phyloP scores from a whole-genome alignment of 2,329 filamentous ascomycete genomes.

The Colletotrichum siamense region DNA sequence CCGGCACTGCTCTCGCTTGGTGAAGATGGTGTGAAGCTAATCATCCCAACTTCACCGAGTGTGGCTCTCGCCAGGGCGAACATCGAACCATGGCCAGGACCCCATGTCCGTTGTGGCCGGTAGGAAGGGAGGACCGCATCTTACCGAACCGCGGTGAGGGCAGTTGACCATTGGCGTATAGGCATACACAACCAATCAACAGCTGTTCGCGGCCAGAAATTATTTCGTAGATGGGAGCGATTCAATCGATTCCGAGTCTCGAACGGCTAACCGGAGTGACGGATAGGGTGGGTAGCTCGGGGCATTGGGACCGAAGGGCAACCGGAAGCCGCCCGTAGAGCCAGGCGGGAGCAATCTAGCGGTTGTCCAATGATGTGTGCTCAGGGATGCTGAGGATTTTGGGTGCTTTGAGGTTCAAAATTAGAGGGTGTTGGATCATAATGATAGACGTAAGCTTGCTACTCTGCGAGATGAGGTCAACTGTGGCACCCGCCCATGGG shows the following conservation, averaged over 20 bases:
- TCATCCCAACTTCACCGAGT: constrained; percentile 12
- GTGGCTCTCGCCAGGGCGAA: background rate
- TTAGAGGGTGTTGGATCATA: background rate
- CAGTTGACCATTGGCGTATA: background rate
- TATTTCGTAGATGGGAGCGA: background rate
- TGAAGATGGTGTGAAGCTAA: constrained; percentile 12
- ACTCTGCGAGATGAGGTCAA: background rate
- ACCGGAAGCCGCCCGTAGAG: background rate
- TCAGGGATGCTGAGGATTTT: background rate
- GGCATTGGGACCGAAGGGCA: background rate
- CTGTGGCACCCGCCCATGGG: background rate
- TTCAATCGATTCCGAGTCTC: background rate
- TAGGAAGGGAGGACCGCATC: background rate
- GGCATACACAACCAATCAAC: background rate
- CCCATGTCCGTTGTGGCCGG: background rate
- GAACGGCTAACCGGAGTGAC: background rate
- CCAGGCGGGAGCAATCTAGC: background rate
- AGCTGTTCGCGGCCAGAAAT: background rate
- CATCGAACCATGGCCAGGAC: constrained; percentile 1
- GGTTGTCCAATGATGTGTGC: background rate
- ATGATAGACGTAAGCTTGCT: background rate
- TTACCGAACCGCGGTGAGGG: background rate
- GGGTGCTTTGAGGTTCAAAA: background rate
- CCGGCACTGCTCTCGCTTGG: constrained; percentile 13
- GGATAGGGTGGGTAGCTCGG: background rate